These are phyloP conservation scores for Lippia alba DNA, from an alignment of 305 asterid genomes.

Conservation along the genomic window DNA sequence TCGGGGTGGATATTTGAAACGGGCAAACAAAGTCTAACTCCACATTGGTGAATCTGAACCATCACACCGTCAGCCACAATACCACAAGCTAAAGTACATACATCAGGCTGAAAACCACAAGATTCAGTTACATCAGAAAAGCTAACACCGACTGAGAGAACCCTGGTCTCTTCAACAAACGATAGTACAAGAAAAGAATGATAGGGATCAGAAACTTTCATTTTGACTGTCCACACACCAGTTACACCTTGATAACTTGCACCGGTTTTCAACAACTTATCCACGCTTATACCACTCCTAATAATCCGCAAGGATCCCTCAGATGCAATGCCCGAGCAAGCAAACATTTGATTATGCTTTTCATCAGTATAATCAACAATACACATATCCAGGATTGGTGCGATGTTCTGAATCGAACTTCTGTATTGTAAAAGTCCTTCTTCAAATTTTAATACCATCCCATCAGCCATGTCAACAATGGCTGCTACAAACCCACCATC, in stretches of 20 bases:
- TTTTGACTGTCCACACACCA: constrained; percentile 90
- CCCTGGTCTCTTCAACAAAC: constrained; percentile 96
- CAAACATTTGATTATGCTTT: constrained; percentile 91
- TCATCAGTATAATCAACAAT: constrained; percentile 83
- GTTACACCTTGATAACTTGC: constrained; percentile 92
- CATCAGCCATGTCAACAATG: constrained; percentile 93
- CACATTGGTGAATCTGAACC: constrained; percentile 83
- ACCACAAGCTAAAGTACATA: constrained; percentile 96
- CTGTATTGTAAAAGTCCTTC: constrained; percentile 67
- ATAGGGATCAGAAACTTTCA: constrained; percentile 67
- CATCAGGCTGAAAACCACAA: constrained; percentile 83
- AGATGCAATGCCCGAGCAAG: constrained; percentile 95
- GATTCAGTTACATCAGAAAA: constrained; percentile 94
- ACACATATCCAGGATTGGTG: constrained; percentile 93
- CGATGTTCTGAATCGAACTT: constrained; percentile 86
- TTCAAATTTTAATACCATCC: constrained; percentile 83
- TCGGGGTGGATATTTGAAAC: constrained; percentile 55
- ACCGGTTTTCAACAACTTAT: constrained; percentile 86
- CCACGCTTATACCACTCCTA: constrained; percentile 93
- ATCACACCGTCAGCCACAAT: constrained; percentile 76
- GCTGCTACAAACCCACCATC: constrained; percentile 85
- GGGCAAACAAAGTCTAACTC: constrained; percentile 85
- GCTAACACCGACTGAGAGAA: constrained; percentile 94
- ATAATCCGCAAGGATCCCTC: constrained; percentile 89
- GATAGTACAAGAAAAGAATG: constrained; percentile 93